Base-by-base conservation (phyloP, 2,329 filamentous ascomycete species). In the Hymenoscyphus repandus region DNA sequence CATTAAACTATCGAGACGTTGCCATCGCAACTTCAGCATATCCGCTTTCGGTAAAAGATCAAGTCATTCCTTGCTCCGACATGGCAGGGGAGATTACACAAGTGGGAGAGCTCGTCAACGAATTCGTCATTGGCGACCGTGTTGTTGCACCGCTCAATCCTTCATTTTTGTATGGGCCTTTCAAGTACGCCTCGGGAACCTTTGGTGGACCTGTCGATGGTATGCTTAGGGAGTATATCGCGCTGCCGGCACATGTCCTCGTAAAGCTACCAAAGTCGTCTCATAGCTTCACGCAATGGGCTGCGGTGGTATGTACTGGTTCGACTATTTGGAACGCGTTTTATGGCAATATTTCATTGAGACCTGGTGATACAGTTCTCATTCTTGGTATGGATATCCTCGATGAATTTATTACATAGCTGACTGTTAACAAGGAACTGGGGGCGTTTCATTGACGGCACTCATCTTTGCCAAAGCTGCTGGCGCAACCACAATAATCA, bases 221-320 rank as follows among this genome's bases (percentile, higher is more conserved):
- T 1, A 66, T 71, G 0, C 57, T 77, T 12, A 57, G 68, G 11
- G 66, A 71, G 27, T 74, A 73, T 51, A 63, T 72, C 11, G 66
- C 70, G 2, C 66, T 77, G 27, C 69, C 72, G 0, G 69, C 66
- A 12, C 54, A 69, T 49, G 61, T 57, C 0, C 50, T 74, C 6
- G 68, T 77, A 15, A 68, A 65, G 44, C 64, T 72, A 0, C 73
- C 74, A 1, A 78, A 84, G 64, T 80, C 77, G 0, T 60, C 61
- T 10, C 60, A 59, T 42, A 67, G 59, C 9, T 68, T 69, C 44
- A 64, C 70, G 32, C 70, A 74, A 52, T 74, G 73, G 6, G 68
- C 72, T 3, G 75, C 72, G 6, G 57, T 80, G 22, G 71, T 74
- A 0, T 70, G 70, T 10, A 72, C 75, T 40, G 74, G 73, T 3